Evolutionary conservation across 2,329 filamentous ascomycete species (phyloP), one percentile per base, ranked within the genome.

Genomic region (Arthrinium puccinioides): DNA sequence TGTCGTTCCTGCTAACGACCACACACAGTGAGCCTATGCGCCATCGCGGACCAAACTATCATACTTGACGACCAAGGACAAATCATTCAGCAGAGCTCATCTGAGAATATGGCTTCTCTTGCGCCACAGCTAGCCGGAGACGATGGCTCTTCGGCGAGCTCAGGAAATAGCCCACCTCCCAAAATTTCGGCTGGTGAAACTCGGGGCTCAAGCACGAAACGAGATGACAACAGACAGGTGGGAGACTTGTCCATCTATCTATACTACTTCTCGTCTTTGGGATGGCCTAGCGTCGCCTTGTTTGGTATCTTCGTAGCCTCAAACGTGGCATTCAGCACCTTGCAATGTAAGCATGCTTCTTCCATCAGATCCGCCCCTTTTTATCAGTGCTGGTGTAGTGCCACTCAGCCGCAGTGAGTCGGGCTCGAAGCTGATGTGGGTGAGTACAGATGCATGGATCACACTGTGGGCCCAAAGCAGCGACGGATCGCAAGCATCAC

Each of bases 181-280:
- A 36, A 27, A 36, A 24, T 30, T 36, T 25, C 21, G 26, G 30
- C 20, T 26, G 21, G 23, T 23, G 30, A 39, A 23, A 23, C 18
- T 25, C 37, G 26, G 21, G 32, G 19, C 21, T 35, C 18, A 27
- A 39, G 23, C 30, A 26, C 21, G 32, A 32, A 32, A 38, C 25
- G 27, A 29, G 26, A 36, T 39, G 26, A 29, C 37, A 34, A 26
- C 26, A 27, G 30, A 38, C 36, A 38, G 21, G 21, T 30, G 21
- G 36, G 36, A 26, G 37, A 39, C 21, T 35, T 25, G 16, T 26
- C 37, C 21, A 26, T 39, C 31, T 39, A 26, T 28, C 32, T 35
- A 32, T 39, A 39, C 26, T 39, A 39, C 26, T 36, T 39, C 23
- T 23, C 33, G 28, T 36, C 37, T 35, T 24, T 39, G 21, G 37